Evolutionary conservation across 2,329 filamentous ascomycete genomes (phyloP).

Genomic region (Tolypocladium inflatum): DNA sequence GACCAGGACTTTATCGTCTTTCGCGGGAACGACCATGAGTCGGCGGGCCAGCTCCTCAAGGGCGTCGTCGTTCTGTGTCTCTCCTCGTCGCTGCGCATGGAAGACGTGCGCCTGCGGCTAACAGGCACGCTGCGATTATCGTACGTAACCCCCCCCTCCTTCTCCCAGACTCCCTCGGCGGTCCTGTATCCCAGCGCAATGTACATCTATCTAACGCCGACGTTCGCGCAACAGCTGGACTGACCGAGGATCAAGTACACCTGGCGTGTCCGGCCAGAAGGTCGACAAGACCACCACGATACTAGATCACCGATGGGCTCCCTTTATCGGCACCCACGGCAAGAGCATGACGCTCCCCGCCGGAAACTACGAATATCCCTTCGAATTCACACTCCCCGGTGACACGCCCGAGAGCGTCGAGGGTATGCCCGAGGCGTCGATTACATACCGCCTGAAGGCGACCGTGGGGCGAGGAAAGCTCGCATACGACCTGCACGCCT

Average conservation of each 20-base stretch:
- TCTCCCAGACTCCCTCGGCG: not conserved
- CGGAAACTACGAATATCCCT: conserved; percentile 79
- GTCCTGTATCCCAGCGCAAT: not conserved
- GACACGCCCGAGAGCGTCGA: conserved; percentile 79
- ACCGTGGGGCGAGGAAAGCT: conserved; percentile 82
- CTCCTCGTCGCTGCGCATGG: conserved; percentile 57
- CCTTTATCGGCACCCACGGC: conserved; percentile 50
- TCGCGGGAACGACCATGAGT: conserved; percentile 64
- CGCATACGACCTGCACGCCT: conserved; percentile 73
- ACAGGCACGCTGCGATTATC: conserved; percentile 56
- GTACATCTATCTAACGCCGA: conserved; percentile 2
- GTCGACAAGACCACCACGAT: conserved; percentile 51
- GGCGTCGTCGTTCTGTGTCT: conserved; percentile 68
- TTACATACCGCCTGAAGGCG: conserved; percentile 86
- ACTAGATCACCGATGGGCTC: conserved; percentile 59
- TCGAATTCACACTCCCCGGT: conserved; percentile 65
- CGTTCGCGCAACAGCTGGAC: conserved; percentile 31
- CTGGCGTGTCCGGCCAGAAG: conserved; percentile 48
- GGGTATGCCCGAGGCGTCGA: conserved; percentile 74
- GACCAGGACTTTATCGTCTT: conserved; percentile 75
- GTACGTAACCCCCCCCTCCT: conserved; percentile 37
- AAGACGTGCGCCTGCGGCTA: conserved; percentile 63
- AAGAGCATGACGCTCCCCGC: conserved; percentile 52
- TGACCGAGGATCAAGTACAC: conserved; percentile 43
- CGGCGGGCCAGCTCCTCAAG: conserved; percentile 64